These are phyloP conservation scores for Gypsophila paniculata DNA, from an alignment of 179 eudicot species.

Conservation along the genomic window DNA sequence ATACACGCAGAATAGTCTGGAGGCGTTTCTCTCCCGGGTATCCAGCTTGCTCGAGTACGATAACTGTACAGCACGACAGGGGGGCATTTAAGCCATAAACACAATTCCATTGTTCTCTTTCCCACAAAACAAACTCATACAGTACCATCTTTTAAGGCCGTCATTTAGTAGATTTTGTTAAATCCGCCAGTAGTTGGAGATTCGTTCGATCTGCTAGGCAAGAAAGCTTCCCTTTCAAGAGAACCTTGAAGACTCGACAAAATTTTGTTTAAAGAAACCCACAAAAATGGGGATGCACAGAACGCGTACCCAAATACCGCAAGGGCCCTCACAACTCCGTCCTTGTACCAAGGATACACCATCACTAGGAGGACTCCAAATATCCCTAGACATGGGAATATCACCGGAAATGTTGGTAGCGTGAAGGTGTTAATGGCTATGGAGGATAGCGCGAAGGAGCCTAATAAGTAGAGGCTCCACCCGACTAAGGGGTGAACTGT, in stretches of 20 bases:
- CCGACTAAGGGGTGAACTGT: slow-evolving; percentile 78
- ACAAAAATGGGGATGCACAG: slow-evolving; percentile 60
- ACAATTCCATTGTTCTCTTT: too few species aligned
- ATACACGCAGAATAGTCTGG: too few species aligned
- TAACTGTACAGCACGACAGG: not conserved
- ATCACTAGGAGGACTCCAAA: slow-evolving; percentile 62
- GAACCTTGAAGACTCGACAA: slow-evolving; percentile 49
- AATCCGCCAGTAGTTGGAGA: slow-evolving; percentile 43
- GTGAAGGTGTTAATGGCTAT: slow-evolving; percentile 55
- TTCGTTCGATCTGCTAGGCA: slow-evolving; percentile 59
- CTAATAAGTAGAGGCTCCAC: slow-evolving; percentile 75
- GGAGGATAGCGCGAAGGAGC: slow-evolving; percentile 51
- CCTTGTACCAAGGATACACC: slow-evolving; percentile 76
- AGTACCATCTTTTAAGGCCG: not conserved
- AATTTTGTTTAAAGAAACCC: slow-evolving; percentile 43
- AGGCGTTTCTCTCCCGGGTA: not conserved
- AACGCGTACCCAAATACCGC: slow-evolving; percentile 58
- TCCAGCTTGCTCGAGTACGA: not conserved
- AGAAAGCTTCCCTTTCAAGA: slow-evolving; percentile 63
- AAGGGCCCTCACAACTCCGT: slow-evolving; percentile 71
- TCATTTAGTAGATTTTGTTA: slow-evolving; percentile 53
- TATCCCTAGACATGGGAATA: slow-evolving; percentile 60
- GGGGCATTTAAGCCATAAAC: not conserved
- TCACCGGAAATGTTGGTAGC: slow-evolving; percentile 53
- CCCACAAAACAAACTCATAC: not conserved